Base-by-base conservation (phyloP, 1,139 yeast species). In the Geotrichum bryndzae region DNA sequence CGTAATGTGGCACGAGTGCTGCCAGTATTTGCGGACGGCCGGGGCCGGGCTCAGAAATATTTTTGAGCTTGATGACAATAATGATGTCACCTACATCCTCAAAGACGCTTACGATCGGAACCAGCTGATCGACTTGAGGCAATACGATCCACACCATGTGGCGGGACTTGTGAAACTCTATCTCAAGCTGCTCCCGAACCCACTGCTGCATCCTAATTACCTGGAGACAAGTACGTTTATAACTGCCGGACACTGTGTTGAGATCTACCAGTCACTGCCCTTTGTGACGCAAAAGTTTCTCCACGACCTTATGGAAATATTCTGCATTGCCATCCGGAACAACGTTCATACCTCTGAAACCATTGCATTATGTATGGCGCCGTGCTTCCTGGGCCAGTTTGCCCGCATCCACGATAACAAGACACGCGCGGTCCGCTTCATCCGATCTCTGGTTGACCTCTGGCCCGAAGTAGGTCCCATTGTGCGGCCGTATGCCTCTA, bases 81-180 rank as follows among this genome's bases (percentile, higher is more conserved):
- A 60, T 33, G 70, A 59, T 3, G 64, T 73, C 33, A 67, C 74
- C 8, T 64, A 63, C 41, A 68, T 77, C 23, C 67, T 77, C 31
- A 64, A 71, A 48, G 76, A 76, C 57, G 75, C 77, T 35, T 75
- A 70, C 55, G 77, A 76, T 59, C 69, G 80, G 38, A 73, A 72
- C 60, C 80, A 78, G 62, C 62, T 68, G n/a, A 64, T 77, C 35
- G 70, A 73, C 46, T 63, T 77, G 46, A 68, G 67, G 35, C 79
- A 77, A 58, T 76, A 74, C 59, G 78, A 77, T 4, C 77, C 80
- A 0, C 70, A 70, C 25, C 68, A 72, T 10, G 72, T 73, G 3
- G 75, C 79, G 4, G 71, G 76, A 4, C 66, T 75, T 15, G 65
- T 77, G 53, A 78, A 76, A 60, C 68, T 72, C 48, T 77, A 72